Evolutionary conservation across 306 rosid species (phyloP).

Genomic region (Coriaria nepalensis): DNA sequence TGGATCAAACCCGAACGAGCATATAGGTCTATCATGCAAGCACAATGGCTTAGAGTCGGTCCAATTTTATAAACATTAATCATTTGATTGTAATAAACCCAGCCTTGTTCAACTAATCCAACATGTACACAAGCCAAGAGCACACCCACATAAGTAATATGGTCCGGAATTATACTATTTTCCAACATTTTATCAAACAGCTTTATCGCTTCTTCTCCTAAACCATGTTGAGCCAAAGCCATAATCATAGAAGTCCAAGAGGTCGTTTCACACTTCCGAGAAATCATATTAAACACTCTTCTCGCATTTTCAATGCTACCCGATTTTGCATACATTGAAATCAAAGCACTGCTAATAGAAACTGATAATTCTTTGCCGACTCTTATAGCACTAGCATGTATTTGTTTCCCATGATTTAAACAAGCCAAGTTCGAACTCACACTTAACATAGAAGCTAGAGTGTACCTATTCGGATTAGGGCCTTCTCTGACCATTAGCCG

Average conservation of each 20-base stretch:
- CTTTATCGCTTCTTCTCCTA: constrained; percentile 66
- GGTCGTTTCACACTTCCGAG: constrained; percentile 31
- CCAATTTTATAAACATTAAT: constrained; percentile 50
- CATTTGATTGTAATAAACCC: constrained; percentile 54
- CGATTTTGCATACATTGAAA: constrained; percentile 72
- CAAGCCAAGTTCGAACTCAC: constrained; percentile 60
- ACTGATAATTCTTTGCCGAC: constrained; percentile 39
- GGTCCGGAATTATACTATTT: constrained; percentile 57
- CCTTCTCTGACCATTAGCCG: constrained; percentile 54
- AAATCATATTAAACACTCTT: constrained; percentile 39
- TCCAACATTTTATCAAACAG: constrained; percentile 70
- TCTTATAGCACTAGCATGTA: constrained; percentile 59
- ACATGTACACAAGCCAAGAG: constrained; percentile 76
- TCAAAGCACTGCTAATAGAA: constrained; percentile 74
- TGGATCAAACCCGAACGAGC: constrained; percentile 82
- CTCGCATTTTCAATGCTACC: constrained; percentile 62
- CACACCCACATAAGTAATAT: constrained; percentile 75
- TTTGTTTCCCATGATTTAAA: constrained; percentile 71
- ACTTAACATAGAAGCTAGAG: constrained; percentile 62
- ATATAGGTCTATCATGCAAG: constrained; percentile 70
- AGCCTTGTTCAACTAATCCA: constrained; percentile 66
- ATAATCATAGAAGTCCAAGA: constrained; percentile 87
- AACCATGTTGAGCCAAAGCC: constrained; percentile 81
- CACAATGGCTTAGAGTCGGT: constrained; percentile 67
- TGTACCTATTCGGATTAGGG: constrained; percentile 61